phyloP scores from a whole-genome alignment of 257 asterid species.

The Lavandula angustifolia region DNA sequence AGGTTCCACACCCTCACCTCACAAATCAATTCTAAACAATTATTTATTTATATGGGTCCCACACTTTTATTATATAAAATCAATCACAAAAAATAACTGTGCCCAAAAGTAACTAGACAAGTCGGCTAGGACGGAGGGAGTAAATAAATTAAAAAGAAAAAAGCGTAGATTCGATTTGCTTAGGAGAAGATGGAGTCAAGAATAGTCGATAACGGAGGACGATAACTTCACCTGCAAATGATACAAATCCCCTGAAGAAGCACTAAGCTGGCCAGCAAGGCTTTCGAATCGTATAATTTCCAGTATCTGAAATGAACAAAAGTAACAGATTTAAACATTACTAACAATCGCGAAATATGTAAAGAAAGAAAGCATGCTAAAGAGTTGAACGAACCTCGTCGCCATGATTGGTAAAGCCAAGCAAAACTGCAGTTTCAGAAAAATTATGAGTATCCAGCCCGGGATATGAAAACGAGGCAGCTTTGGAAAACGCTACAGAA shows the following conservation, averaged over 20 bases:
- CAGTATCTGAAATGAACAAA: conserved; percentile 31
- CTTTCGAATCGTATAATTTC: conserved; percentile 36
- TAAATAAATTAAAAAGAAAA: no score
- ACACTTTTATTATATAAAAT: no score
- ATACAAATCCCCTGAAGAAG: conserved; percentile 35
- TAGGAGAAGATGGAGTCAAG: conserved; percentile 2
- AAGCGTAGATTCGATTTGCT: conserved; percentile 8
- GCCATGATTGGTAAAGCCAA: conserved; percentile 40
- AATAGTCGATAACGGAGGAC: not conserved
- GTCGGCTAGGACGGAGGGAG: no score
- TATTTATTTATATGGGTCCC: no score
- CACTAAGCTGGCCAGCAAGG: conserved; percentile 10
- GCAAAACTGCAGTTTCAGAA: conserved; percentile 26
- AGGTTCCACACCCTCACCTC: no score
- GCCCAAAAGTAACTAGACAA: no score
- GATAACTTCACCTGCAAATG: conserved; percentile 43
- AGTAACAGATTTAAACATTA: conserved; percentile 15
- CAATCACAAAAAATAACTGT: no score
- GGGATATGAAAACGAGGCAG: conserved; percentile 38
- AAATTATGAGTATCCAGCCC: conserved; percentile 30
- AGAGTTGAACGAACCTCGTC: conserved; percentile 44
- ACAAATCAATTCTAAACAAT: no score
- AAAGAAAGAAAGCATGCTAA: conserved; percentile 3
- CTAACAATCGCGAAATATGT: not conserved
- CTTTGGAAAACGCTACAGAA: conserved; percentile 33